Conservation (phyloP, 257 asterid genomes). For the Solanum clarkiae region DNA sequence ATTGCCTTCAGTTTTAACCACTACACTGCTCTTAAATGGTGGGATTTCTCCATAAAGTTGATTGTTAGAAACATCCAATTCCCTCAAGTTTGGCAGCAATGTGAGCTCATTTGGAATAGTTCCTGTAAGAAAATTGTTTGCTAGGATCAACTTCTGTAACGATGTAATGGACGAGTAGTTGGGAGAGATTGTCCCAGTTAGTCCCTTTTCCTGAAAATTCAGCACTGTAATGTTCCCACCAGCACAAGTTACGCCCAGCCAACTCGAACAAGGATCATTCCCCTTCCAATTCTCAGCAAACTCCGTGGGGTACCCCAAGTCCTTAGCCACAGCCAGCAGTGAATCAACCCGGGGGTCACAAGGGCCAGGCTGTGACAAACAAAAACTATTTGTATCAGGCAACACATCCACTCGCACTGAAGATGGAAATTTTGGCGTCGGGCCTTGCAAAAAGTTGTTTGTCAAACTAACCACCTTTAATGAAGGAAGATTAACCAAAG, state of each 20-base stretch:
- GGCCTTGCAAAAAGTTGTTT: background rate
- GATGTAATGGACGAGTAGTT: background rate
- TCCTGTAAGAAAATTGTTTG: background rate
- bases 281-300: conserved; percentile 12
- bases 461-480: background rate
- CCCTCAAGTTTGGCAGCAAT: background rate
- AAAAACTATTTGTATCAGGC: background rate
- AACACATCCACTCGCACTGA: background rate
- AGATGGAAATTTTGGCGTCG: background rate
- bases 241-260: background rate
- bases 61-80: conserved; percentile 7
- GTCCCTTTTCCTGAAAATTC: background rate
- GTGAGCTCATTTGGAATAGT: conserved; percentile 4
- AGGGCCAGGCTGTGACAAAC: background rate
- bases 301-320: background rate
- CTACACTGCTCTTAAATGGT: background rate
- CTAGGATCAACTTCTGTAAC: background rate
- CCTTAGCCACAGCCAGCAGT: background rate
- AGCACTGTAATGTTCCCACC: background rate
- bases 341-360: conserved; percentile 1
- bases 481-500: background rate
- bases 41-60: conserved; percentile 1
- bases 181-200: background rate
- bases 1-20: background rate
- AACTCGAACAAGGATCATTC: conserved; percentile 3